phyloP scores from a whole-genome alignment of 2,329 filamentous ascomycete species.

The Neofusicoccum umdonicola region DNA sequence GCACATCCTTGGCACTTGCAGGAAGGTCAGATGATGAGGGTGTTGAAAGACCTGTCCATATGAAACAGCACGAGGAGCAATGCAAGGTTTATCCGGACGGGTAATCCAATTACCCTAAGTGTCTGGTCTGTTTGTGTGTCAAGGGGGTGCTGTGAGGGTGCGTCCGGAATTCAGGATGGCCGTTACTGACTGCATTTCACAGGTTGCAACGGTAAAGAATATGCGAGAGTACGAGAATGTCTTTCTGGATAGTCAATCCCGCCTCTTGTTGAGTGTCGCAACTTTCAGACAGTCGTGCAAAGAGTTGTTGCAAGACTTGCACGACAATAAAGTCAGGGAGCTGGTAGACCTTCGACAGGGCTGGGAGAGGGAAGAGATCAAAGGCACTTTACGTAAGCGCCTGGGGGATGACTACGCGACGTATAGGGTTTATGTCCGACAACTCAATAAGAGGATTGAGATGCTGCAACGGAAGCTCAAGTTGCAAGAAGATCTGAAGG shows the following conservation, averaged over 20 bases:
- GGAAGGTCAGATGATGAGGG: too few species aligned
- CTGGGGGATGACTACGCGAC: background rate
- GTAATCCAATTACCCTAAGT: too few species aligned
- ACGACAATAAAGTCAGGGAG: background rate
- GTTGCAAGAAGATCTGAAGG: conserved; percentile 14
- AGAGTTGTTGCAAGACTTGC: conserved; percentile 14
- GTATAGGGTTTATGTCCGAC: background rate
- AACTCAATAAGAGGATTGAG: conserved; percentile 13
- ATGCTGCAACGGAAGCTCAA: conserved; percentile 18
- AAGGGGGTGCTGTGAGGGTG: too few species aligned
- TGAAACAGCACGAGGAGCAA: too few species aligned
- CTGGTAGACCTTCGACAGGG: conserved; percentile 11
- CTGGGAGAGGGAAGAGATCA: background rate
- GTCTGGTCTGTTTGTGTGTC: too few species aligned
- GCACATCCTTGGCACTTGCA: too few species aligned
- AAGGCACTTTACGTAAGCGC: background rate
- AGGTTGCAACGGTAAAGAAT: conserved; percentile 18
- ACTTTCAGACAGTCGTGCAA: conserved; percentile 20
- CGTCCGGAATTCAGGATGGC: too few species aligned
- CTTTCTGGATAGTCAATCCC: conserved; percentile 14
- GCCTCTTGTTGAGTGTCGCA: conserved; percentile 11
- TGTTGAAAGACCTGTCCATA: too few species aligned
- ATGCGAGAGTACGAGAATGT: conserved; percentile 19
- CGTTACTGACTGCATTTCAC: background rate
- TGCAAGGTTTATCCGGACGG: too few species aligned